Conservation (phyloP, 2,329 filamentous ascomycete species). For the Epichloe amarillans region DNA sequence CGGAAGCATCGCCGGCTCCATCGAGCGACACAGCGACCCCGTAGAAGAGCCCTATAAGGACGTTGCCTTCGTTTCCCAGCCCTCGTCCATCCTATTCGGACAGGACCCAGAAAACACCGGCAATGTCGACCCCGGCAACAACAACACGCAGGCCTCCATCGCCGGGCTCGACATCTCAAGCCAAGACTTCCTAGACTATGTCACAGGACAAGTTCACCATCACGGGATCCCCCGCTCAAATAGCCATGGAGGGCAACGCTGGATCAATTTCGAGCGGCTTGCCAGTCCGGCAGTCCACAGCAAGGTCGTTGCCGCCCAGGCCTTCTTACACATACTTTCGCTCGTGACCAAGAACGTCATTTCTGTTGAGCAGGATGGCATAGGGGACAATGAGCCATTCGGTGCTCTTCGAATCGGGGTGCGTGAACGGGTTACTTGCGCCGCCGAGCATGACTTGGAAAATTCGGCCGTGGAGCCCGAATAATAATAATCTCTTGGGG, state of each 20-base stretch:
- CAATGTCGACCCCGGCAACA: slow-evolving; percentile 10
- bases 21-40: slow-evolving; percentile 36
- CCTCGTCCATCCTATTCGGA: slow-evolving; percentile 18
- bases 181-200: slow-evolving; percentile 32
- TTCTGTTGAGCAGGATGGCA: slow-evolving; percentile 44
- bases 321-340: slow-evolving; percentile 59
- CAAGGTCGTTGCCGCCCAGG: slow-evolving; percentile 56
- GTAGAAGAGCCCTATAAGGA: slow-evolving; percentile 18
- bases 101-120: slow-evolving; percentile 7
- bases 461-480: no score
- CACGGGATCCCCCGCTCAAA: slow-evolving; percentile 21
- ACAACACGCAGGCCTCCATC: slow-evolving; percentile 19
- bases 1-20: slow-evolving; percentile 23
- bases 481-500: neutral
- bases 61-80: slow-evolving; percentile 20
- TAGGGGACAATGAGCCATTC: slow-evolving; percentile 24
- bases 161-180: slow-evolving; percentile 31
- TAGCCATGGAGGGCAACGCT: slow-evolving; percentile 20
- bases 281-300: slow-evolving; percentile 43
- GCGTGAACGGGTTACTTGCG: no score
- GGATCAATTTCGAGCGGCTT: slow-evolving; percentile 56
- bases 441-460: no score
- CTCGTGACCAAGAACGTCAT: slow-evolving; percentile 55
- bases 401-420: slow-evolving; percentile 24
- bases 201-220: slow-evolving; percentile 22